Evolutionary conservation across 306 rosid species (phyloP).

Genomic region (Vachellia collinsii): DNA sequence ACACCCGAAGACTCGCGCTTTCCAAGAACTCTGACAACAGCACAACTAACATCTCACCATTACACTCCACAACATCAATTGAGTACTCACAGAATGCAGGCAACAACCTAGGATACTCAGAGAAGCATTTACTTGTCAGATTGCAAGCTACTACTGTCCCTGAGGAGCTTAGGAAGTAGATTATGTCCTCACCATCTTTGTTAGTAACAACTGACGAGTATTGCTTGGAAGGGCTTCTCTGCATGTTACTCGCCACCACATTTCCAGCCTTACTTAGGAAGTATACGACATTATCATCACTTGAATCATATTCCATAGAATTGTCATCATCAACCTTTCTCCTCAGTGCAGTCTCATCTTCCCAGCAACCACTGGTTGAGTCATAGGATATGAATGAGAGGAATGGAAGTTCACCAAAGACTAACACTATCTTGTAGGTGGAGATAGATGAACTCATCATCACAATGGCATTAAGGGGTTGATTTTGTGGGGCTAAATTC

Average conservation of each 20-base stretch:
- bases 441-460: slow-evolving; percentile 63
- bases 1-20: slow-evolving; percentile 77
- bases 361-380: slow-evolving; percentile 69
- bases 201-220: slow-evolving; percentile 74
- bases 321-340: slow-evolving; percentile 49
- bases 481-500: slow-evolving; percentile 42
- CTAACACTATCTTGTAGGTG: slow-evolving; percentile 64
- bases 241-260: slow-evolving; percentile 87
- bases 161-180: slow-evolving; percentile 76
- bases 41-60: slow-evolving; percentile 78
- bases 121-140: slow-evolving; percentile 58
- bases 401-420: slow-evolving; percentile 72
- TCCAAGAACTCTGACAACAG: slow-evolving; percentile 81
- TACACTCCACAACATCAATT: slow-evolving; percentile 80
- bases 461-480: slow-evolving; percentile 76
- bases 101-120: slow-evolving; percentile 79
- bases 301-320: slow-evolving; percentile 52
- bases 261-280: slow-evolving; percentile 87
- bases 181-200: slow-evolving; percentile 58
- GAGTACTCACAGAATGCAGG: slow-evolving; percentile 87
- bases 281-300: slow-evolving; percentile 78
- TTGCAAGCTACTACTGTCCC: slow-evolving; percentile 81
- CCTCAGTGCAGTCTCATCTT: slow-evolving; percentile 52
- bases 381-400: slow-evolving; percentile 61
- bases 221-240: slow-evolving; percentile 91